Conservation (phyloP, 2,329 filamentous ascomycete species). For the Fusarium heterosporum region DNA sequence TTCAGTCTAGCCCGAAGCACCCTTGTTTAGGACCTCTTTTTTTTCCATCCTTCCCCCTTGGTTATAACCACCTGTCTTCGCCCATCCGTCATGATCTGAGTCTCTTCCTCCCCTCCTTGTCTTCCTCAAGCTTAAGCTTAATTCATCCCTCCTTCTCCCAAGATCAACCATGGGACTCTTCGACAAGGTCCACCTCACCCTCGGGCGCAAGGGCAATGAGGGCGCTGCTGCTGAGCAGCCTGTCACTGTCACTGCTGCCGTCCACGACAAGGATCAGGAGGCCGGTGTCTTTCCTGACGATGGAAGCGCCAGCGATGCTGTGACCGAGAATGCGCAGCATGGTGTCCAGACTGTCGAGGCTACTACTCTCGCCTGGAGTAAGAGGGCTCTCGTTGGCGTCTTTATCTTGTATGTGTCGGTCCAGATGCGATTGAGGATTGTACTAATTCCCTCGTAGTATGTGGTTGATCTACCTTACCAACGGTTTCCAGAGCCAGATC, state of each 20-base stretch:
- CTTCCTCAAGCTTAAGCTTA: slow-evolving; percentile 23
- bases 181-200: slow-evolving; percentile 30
- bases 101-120: slow-evolving; percentile 15
- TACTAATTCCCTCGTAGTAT: slow-evolving; percentile 47
- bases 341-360: slow-evolving; percentile 58
- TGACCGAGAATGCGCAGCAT: slow-evolving; percentile 47
- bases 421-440: not conserved
- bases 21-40: slow-evolving; percentile 14
- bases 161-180: slow-evolving; percentile 35
- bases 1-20: slow-evolving; percentile 17
- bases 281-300: slow-evolving; percentile 21
- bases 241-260: slow-evolving; percentile 22
- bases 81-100: not conserved
- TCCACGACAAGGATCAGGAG: slow-evolving; percentile 36
- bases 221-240: slow-evolving; percentile 17
- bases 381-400: slow-evolving; percentile 49
- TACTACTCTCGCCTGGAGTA: slow-evolving; percentile 56
- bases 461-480: slow-evolving; percentile 64
- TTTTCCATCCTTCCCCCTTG: slow-evolving; percentile 10
- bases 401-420: slow-evolving; percentile 50
- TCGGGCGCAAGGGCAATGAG: slow-evolving; percentile 31
- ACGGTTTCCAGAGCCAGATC: slow-evolving; percentile 61
- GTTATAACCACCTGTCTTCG: slow-evolving; percentile 14
- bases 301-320: slow-evolving; percentile 25
- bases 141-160: not conserved